phyloP scores from a whole-genome alignment of 2,329 filamentous ascomycete genomes.

The Ceratocystis colombiana region DNA sequence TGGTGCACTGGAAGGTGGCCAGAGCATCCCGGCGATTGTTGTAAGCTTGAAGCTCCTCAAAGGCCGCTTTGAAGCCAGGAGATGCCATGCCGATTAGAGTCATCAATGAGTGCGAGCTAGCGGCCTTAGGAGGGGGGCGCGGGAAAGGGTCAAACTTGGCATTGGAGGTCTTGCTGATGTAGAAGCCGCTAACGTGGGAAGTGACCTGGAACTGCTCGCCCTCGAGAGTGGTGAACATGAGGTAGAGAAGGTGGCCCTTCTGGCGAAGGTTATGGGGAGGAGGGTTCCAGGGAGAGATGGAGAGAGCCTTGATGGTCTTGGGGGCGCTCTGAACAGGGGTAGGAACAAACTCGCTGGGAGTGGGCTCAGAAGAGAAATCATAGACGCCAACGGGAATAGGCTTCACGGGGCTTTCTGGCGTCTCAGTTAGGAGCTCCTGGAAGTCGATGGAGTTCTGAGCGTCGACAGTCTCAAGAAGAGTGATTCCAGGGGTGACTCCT shows the following conservation, averaged over 20 bases:
- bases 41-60: conserved; percentile 68
- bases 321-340: conserved; percentile 56
- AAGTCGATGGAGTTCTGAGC: conserved; percentile 35
- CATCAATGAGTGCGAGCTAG: conserved; percentile 75
- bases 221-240: conserved; percentile 81
- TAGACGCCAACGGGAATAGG: conserved; percentile 51
- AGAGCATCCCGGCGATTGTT: conserved; percentile 80
- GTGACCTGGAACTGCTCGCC: conserved; percentile 93
- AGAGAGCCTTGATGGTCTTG: conserved; percentile 82
- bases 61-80: conserved; percentile 67
- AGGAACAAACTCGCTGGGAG: conserved; percentile 62
- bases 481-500: conserved; percentile 73
- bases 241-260: conserved; percentile 84
- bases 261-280: conserved; percentile 84
- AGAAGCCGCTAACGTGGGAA: conserved; percentile 88
- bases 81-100: conserved; percentile 69
- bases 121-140: conserved; percentile 64
- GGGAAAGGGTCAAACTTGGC: conserved; percentile 89
- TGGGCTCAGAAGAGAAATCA: conserved; percentile 60
- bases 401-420: conserved; percentile 9
- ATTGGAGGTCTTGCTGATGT: conserved; percentile 91
- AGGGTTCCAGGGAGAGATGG: conserved; percentile 91
- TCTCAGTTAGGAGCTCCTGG: conserved; percentile 14
- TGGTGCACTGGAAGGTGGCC: conserved; percentile 89
- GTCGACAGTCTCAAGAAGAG: conserved; percentile 70